Evolutionary conservation across 768 basidiomycete species (phyloP), one percentile per base, ranked within the genome.

Genomic region (Clathrus columnatus): DNA sequence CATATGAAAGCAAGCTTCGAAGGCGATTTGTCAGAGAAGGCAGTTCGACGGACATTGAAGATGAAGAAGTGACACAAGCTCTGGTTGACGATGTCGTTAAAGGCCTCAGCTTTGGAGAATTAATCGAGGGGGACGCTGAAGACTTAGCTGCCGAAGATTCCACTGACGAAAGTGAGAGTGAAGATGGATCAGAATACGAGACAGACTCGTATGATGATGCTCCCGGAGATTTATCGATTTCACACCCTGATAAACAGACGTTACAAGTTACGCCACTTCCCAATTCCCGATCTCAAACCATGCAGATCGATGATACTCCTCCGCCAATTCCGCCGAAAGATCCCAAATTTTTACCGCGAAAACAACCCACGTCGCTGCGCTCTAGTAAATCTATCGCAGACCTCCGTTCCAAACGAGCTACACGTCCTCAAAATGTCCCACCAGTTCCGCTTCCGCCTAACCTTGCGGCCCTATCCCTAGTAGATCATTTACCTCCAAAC

Each of bases 1-100:
- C 89, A 8, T 87, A 96, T 64, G 96, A 99, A 70, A 86, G 85
- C 64, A 94, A 90, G 71, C 75, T 98, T 47, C 79, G 91, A n/a
- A 76, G 85, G 46, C 78, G 93, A 36, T 93, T 99, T 68, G 81
- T 82, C 43, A 79, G 80, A 54, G 76, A 73, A 18, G 24, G 50
- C 18, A 30, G 65, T 69, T 69, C 50, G 82, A 80, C 45, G 16
- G 80, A 78, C 1, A 82, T 84, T 58, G 82, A 79, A 1, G 87
- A 90, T 64, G 91, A 96, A 60, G 87, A 92, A 63, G 86, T 85
- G n/a, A 79, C 87, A 4, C 82, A 81, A 58, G 83, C 78, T 16
- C 74, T 98, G 36, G 82, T 98, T 46, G 80, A 89, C 59, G 81
- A 84, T 47, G 81, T 97, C 28, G 82, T 93, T 50, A 79, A 77